Evolutionary conservation across 148 eudicot genomes (phyloP).

Genomic region (Amaranthus palmeri): DNA sequence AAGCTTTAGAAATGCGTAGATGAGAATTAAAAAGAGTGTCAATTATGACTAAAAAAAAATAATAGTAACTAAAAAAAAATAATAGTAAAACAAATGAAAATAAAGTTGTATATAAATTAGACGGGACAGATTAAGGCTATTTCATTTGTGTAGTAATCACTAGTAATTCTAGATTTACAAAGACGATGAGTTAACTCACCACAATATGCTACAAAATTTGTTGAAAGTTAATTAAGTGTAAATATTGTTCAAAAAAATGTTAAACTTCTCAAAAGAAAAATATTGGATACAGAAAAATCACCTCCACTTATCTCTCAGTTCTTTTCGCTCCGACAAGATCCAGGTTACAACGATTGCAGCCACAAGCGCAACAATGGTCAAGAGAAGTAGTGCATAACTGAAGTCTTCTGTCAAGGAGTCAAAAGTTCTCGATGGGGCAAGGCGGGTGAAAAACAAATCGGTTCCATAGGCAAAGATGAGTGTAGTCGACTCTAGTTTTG

Average conservation of each 20-base stretch:
- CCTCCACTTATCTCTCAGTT: slow-evolving; percentile 95
- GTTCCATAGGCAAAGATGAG: slow-evolving; percentile 82
- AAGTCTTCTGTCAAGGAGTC: slow-evolving; percentile 96
- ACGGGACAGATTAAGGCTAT: too few species aligned
- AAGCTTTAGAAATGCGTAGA: too few species aligned
- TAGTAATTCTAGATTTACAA: slow-evolving; percentile 29
- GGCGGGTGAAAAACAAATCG: slow-evolving; percentile 78
- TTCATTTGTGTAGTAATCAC: background rate
- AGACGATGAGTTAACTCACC: slow-evolving; percentile 13
- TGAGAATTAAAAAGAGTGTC: too few species aligned
- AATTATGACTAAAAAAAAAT: too few species aligned
- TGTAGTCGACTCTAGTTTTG: slow-evolving; percentile 94
- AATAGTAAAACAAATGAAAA: too few species aligned
- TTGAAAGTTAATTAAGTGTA: slow-evolving; percentile 23
- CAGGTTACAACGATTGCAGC: slow-evolving; percentile 81
- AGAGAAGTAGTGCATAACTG: slow-evolving; percentile 84
- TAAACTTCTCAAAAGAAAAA: background rate
- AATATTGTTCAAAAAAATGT: slow-evolving; percentile 2
- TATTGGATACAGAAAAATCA: slow-evolving; percentile 23
- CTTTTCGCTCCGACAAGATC: slow-evolving; percentile 89
- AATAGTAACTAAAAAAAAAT: too few species aligned
- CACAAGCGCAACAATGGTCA: slow-evolving; percentile 78
- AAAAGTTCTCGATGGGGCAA: slow-evolving; percentile 88
- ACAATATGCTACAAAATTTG: slow-evolving; percentile 32
- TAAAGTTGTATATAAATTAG: too few species aligned